Base-by-base conservation (phyloP, 2,329 filamentous ascomycete species). In the Claviceps spartinae region DNA sequence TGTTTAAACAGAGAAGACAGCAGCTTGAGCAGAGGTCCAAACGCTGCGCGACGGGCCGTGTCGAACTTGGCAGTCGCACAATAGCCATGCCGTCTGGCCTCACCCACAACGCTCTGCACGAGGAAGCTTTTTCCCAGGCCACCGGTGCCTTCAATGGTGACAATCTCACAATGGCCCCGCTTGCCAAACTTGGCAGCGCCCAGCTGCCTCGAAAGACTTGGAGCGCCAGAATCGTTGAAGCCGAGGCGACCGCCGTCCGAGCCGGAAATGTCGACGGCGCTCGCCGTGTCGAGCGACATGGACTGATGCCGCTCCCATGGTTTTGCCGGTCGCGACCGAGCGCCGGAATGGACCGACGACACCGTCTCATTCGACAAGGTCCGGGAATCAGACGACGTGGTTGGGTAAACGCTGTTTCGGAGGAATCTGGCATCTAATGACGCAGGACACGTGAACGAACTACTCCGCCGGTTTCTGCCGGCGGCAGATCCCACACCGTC, bases 1-100 rank as follows among this genome's bases (percentile, higher is more conserved):
- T 85, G 81, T 59, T 79, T 79, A 64, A 84, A 83, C 16, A 85
- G 67, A 20, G 79, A 83, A 11, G 80, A 83, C 11, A 84, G 65
- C n/a, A 84, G 65, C 63, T 79, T 82, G 26, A 84, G 71, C 41
- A 84, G 65, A 4, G 81, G 81, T 1, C 79, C 80, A 61, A 82
- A 84, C 3, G 81, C 77, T 8, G 73, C 77, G 58, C 75, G 75
- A 57, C 77, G 72, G 0, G 79, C 76, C 0, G 75, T 77, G 59
- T 85, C 81, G 54, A 84, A 84, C 60, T 84, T 84, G 42, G 81
- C 77, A 36, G 78, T 82, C 6, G 80, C 78, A 59, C 79, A 83
- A 60, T 83, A 84, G 2, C 81, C 81, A 54, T 76, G 74, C 46
- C 76, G 72, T 48, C 81, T 71, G 16, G 78, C 78, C 56, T 84